Base-by-base conservation (phyloP, 805 yeast genomes). In the Candida ficus region DNA sequence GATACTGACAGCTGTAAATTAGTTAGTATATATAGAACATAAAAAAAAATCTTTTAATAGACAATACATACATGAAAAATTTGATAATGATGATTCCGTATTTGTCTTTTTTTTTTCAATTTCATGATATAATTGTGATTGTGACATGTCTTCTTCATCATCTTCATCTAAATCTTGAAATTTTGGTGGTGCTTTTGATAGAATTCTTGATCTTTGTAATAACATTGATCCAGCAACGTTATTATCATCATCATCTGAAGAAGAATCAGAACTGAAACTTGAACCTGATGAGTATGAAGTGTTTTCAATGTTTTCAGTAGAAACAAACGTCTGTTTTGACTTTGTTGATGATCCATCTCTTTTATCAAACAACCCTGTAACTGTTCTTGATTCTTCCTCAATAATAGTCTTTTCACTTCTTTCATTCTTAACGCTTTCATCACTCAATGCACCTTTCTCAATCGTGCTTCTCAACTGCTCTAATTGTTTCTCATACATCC, bases 41-140 rank as follows among this genome's bases (percentile, higher is more conserved):
- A 11, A 19, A 11, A 5, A 23, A n/a, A 18, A 8, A 22, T 18
- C 16, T 21, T 5, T 28, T 13, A 20, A 28, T 29, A 13, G 19
- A n/a, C 13, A 12, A 38, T 41, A 45, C 57, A 41, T 49, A 49
- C 63, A 61, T 18, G 69, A 64, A 20, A 60, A 36, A 35, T 64
- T 67, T 16, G 63, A 59, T 17, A 40, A 34, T 12, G 57, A 53
- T 2, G 54, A 47, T 26, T 47, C 53, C 25, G 47, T 48, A 30
- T 48, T 48, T 0, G 39, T n/a, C 18, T 37, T 41, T 16, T 19
- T 36, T 3, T 23, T 20, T 12, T 16, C 21, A 10, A 9, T 29
- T 18, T 27, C 38, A 23, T 26, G 26, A 20, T n/a, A 27, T 7
- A 20, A 8, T n/a, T 29, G 38, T 33, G 29, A 14, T 11, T 29